These are phyloP conservation scores for Haplosporangium sp. DNA, from an alignment of 371 early-diverging fungal genomes.

Conservation along the genomic window DNA sequence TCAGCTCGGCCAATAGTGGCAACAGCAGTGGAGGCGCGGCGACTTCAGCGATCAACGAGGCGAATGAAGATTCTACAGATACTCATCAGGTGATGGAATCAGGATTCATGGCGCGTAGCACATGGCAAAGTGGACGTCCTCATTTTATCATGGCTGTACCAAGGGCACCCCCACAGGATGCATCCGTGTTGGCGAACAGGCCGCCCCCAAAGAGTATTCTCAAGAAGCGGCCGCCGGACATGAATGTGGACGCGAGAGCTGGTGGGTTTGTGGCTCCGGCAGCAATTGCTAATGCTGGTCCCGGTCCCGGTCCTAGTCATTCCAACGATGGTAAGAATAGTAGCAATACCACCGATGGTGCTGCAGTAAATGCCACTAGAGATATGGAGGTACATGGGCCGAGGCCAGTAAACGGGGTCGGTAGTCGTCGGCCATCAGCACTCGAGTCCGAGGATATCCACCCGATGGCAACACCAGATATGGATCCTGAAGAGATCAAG, in stretches of 20 bases:
- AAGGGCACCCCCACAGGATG: constrained; percentile 20
- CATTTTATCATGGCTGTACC: constrained; percentile 16
- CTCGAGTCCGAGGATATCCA: constrained; percentile 5
- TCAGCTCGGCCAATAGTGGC: neutral
- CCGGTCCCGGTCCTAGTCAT: too few species aligned
- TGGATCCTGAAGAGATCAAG: constrained; percentile 3
- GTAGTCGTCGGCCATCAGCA: neutral
- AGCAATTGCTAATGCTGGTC: neutral
- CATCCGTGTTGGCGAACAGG: neutral
- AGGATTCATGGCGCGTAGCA: neutral
- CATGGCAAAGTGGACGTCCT: constrained; percentile 7
- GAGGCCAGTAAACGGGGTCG: neutral
- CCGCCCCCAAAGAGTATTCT: constrained; percentile 34
- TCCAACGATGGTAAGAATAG: neutral
- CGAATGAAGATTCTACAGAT: neutral
- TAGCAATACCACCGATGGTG: neutral
- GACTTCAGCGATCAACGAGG: constrained; percentile 3
- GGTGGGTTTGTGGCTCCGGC: neutral
- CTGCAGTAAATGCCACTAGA: neutral
- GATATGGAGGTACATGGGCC: too few species aligned
- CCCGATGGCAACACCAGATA: constrained; percentile 15
- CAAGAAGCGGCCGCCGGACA: constrained; percentile 19
- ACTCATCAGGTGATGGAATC: neutral
- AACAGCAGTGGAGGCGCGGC: constrained; percentile 1
- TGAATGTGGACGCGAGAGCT: neutral